A percentile compares a stretch with the other conserved stretches of the same genome.
Evolutionary conservation across 2,329 filamentous ascomycete species (phyloP).

Genomic region (Colletotrichum sp.): DNA sequence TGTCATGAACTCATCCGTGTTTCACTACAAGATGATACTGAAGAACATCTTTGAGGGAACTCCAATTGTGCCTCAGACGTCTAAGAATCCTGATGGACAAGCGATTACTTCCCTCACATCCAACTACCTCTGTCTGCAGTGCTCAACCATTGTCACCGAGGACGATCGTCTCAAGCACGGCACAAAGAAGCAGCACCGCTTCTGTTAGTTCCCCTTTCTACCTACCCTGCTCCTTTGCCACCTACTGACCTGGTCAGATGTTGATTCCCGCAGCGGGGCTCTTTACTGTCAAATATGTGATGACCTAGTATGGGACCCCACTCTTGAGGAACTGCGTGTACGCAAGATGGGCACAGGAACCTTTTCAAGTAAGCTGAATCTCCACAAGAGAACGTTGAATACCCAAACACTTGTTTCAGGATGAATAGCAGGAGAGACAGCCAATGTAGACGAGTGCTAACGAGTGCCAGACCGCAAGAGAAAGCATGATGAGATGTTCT

Average conservation of each 20-base stretch:
- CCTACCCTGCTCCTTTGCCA: not conserved
- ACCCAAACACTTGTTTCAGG: not conserved
- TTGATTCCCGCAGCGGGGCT: constrained; percentile 77
- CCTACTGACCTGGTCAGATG: constrained; percentile 57
- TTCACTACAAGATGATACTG: constrained; percentile 75
- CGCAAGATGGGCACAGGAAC: constrained; percentile 72
- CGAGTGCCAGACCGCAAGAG: constrained; percentile 67
- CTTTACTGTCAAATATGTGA: constrained; percentile 84
- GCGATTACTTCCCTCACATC: constrained; percentile 67
- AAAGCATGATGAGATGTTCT: constrained; percentile 75
- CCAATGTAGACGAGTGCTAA: not conserved
- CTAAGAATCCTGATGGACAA: constrained; percentile 60
- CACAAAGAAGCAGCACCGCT: constrained; percentile 72
- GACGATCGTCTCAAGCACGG: constrained; percentile 72
- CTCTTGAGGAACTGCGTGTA: constrained; percentile 76
- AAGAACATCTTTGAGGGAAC: constrained; percentile 73
- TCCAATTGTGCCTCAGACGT: constrained; percentile 70
- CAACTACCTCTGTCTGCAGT: constrained; percentile 77
- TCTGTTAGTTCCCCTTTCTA: constrained; percentile 61
- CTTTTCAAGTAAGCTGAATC: constrained; percentile 61
- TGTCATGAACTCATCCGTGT: constrained; percentile 70
- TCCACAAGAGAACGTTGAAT: not conserved
- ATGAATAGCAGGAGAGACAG: not conserved
- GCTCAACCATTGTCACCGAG: constrained; percentile 70
- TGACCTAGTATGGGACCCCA: constrained; percentile 84